Conservation (phyloP, 1,284 basidiomycete genomes). For the Malassezia restricta region DNA sequence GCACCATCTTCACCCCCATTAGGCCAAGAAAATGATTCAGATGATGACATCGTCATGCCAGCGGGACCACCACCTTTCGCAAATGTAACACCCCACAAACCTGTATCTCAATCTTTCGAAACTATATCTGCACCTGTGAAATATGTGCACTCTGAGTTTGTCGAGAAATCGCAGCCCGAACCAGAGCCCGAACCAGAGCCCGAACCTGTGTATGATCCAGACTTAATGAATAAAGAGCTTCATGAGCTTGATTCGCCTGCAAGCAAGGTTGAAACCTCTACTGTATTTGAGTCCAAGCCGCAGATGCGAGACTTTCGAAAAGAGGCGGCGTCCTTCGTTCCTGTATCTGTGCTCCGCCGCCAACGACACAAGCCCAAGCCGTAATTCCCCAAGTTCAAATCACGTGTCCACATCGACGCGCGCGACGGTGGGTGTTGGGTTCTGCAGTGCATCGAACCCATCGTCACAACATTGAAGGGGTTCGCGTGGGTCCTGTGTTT, state of each 20-base stretch:
- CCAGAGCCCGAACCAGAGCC: no score
- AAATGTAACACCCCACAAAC: background rate
- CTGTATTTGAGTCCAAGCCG: slow-evolving; percentile 21
- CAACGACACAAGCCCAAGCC: background rate
- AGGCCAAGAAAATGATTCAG: slow-evolving; percentile 19
- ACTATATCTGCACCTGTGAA: background rate
- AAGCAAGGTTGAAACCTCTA: background rate
- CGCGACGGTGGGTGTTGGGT: no score
- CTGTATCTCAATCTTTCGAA: background rate
- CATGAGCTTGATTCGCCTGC: background rate
- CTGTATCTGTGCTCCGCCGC: slow-evolving; percentile 9
- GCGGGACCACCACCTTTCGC: slow-evolving; percentile 23
- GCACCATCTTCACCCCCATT: slow-evolving; percentile 11
- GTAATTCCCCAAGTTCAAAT: background rate
- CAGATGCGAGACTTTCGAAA: slow-evolving; percentile 41
- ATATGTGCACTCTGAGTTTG: background rate
- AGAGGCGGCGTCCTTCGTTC: slow-evolving; percentile 39
- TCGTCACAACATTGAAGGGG: no score
- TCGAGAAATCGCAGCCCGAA: no score
- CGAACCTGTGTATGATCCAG: background rate
- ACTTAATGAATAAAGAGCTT: background rate
- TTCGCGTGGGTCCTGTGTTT: no score
- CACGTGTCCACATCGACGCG: no score
- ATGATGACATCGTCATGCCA: slow-evolving; percentile 39
- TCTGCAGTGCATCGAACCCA: no score